Percentiles rank a stretch among this genome's conserved stretches.
phyloP scores from a whole-genome alignment of 495 filamentous ascomycete genomes.

The Tetracladium marchalianum region DNA sequence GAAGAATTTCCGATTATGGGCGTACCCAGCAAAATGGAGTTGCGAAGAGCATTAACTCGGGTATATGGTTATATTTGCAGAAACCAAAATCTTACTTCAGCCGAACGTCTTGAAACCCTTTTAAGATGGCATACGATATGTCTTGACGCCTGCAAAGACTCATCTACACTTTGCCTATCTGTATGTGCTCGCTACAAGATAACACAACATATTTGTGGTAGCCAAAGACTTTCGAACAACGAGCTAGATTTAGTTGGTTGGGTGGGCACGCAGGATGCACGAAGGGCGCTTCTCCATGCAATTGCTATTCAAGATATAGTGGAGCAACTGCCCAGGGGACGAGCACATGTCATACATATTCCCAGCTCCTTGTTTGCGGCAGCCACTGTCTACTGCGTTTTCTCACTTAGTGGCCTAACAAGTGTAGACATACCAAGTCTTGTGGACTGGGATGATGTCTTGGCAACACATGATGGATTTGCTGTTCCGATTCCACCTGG shows the following conservation, averaged over 20 bases:
- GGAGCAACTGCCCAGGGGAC: slow-evolving; percentile 36
- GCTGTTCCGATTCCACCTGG: slow-evolving; percentile 21
- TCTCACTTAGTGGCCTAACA: slow-evolving; percentile 28
- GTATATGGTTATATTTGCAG: slow-evolving; percentile 31
- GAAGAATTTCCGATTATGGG: slow-evolving; percentile 27
- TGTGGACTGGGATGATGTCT: slow-evolving; percentile 35
- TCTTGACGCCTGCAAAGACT: slow-evolving; percentile 35
- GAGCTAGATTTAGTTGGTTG: slow-evolving; percentile 32
- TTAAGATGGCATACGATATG: slow-evolving; percentile 41
- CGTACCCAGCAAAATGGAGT: slow-evolving; percentile 31
- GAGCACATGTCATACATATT: slow-evolving; percentile 38
- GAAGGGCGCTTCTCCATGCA: slow-evolving; percentile 36
- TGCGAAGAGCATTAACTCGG: slow-evolving; percentile 31
- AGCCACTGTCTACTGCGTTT: slow-evolving; percentile 32
- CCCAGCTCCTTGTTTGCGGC: slow-evolving; percentile 36
- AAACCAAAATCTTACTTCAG: slow-evolving; percentile 28
- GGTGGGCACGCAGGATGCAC: slow-evolving; percentile 30
- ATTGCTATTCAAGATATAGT: slow-evolving; percentile 40
- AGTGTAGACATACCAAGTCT: slow-evolving; percentile 29
- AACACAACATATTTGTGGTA: slow-evolving; percentile 30
- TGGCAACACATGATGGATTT: slow-evolving; percentile 29
- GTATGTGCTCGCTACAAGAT: slow-evolving; percentile 34
- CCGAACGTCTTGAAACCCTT: slow-evolving; percentile 32
- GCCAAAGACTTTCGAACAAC: slow-evolving; percentile 16
- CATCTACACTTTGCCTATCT: slow-evolving; percentile 30